Base-by-base conservation (phyloP, 2,329 filamentous ascomycete genomes). In the Paraphaeosphaeria minitans region DNA sequence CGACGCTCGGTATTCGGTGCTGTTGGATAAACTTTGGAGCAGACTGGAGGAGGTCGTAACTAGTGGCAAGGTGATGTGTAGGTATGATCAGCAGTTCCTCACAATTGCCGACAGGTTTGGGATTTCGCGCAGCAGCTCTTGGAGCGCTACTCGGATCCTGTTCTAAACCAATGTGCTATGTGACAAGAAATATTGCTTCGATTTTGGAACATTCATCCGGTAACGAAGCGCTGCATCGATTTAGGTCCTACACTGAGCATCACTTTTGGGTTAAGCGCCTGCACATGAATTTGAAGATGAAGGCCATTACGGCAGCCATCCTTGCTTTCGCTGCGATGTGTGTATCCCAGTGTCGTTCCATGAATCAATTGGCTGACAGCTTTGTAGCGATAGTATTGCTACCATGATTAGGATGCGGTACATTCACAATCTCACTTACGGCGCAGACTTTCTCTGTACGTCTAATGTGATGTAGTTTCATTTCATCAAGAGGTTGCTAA, bases 261-360 rank as follows among this genome's bases (percentile, higher is more conserved):
- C 33, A 83, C 81, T 6, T 84, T 84, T 57, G 61, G 68, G 1
- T 64, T 75, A 10, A 63, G 64, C 13, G 66, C 67, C 8, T 87
- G 29, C 81, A 86, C 56, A 86, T 88, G 81, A 81, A 81, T 47
- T 65, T 61, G 8, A 79, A 76, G 56, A 82, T 81, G 2, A 88
- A 87, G 66, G 33, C 80, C 7, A 79, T 84, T 2, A 75, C 87
- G 22, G 81, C 81, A 10, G 77, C 78, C 6, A 79, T 88, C 46
- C 73, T 89, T 51, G 79, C 79, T 7, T 81, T 88, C 75, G 72
- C 71, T 8, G 66, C 72, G 14, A 68, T 75, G 67, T 70, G 49
- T 45, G 63, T 62, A 12, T 24, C 14, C n/a, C 12, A 43, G 51
- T 1, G 8, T 22, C 37, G n/a, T 13, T 41, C 4, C 46, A 6